phyloP scores from a whole-genome alignment of 169 alveolate genomes.

The Eimeria zaria region DNA sequence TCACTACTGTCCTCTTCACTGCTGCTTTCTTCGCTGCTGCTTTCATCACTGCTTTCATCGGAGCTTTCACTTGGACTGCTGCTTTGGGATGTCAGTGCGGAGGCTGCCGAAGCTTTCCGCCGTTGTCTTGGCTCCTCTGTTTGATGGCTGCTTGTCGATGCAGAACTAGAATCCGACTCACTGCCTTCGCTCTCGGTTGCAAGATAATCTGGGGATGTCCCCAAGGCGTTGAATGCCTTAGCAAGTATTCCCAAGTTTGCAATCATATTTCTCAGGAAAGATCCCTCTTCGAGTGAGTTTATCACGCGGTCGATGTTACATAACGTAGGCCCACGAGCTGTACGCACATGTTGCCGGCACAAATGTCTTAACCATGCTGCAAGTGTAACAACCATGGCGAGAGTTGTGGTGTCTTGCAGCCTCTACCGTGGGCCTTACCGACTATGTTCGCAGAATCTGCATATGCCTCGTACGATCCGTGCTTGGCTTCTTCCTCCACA shows the following conservation, averaged over 20 bases:
- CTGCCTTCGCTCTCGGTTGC: conserved; percentile 37
- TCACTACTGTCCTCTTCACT: conserved; percentile 8
- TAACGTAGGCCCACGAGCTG: conserved; percentile 67
- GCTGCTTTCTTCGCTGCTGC: conserved; percentile 20
- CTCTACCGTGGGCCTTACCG: neutral
- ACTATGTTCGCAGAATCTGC: neutral
- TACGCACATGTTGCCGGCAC: neutral
- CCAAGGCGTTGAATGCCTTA: conserved; percentile 13
- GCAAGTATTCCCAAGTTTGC: conserved; percentile 37
- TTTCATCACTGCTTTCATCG: neutral
- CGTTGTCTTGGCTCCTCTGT: neutral
- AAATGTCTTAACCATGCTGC: neutral
- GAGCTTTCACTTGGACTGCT: conserved; percentile 17
- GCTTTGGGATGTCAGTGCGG: neutral
- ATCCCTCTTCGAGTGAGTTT: conserved; percentile 51
- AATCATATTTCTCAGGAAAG: conserved; percentile 50
- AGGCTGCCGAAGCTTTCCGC: neutral
- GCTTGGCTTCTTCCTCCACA: conserved; percentile 60
- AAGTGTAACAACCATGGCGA: neutral
- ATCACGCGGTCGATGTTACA: conserved; percentile 41
- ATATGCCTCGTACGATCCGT: conserved; percentile 28
- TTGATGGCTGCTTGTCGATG: neutral
- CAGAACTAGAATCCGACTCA: conserved; percentile 6
- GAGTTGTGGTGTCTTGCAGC: neutral
- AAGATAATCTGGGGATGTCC: neutral